Evolutionary conservation across 1,284 basidiomycete species (phyloP), one percentile per base, ranked within the genome.

Genomic region (Rugosomyces carneus): DNA sequence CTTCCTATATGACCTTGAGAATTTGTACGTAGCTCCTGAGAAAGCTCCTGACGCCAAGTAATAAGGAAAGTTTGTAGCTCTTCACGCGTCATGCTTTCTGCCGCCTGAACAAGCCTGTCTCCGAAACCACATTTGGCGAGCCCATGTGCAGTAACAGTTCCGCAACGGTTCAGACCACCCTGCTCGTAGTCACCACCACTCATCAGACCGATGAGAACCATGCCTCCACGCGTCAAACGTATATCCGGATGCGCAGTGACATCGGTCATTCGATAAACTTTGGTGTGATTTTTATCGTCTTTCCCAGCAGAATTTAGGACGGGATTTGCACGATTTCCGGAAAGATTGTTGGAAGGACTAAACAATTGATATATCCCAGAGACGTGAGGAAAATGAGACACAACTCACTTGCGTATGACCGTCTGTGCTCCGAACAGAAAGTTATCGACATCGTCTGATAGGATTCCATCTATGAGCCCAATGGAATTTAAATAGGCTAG

Each of bases 361-460:
- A 42, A 13, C 21, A 15, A 18, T 40, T 11, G 38, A 42, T 40
- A 31, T 45, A 46, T 40, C 35, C 46, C 6, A 44, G 13, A 41
- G 16, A 34, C 21, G 21, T 40, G 9, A 9, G 10, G 44, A 26
- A 2, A 15, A 20, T 26, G n/a, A 40, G 29, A 11, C 24, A 19
- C 27, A 13, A 61, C 71, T 38, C 47, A 66, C 63, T 72, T 68
- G 50, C 93, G 78, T 51, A 96, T 78, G 21, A 97, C 79, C 36
- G 80, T 80, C 1, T 67, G 74, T 0, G 91, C 92, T 10, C 94
- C 94, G 54, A 98, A 98, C 1, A 97, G 64, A 54, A 97, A 84
- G 21, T 83, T 91, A 58, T 98, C 95, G 0, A 91, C 90, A 56
- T 97, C 95, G 65, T 98, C 94, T 0, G 93, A 92, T 29, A 96